Base-by-base conservation (phyloP, 2,329 filamentous ascomycete species). In the Alternaria sp. region DNA sequence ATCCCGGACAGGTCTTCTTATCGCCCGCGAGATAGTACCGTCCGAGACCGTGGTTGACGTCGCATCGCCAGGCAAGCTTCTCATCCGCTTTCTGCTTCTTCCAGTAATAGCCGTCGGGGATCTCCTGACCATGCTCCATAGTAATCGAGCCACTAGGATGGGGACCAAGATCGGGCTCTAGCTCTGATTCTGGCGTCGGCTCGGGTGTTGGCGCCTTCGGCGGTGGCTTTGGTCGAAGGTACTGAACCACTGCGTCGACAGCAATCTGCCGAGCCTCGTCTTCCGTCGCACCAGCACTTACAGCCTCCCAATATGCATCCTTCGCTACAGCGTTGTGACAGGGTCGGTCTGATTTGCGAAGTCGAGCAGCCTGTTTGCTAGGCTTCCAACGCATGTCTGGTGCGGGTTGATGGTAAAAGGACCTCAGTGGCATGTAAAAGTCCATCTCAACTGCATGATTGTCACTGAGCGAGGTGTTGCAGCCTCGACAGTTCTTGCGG, bases 21-120 rank as follows among this genome's bases (percentile, higher is more conserved):
- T 76, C 67, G 11, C 73, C 68, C 7, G 73, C 70, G 17, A 74
- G 65, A 45, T 77, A 77, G 57, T 77, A 77, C 2, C 75, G 69
- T 8, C 75, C 73, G 9, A 76, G 66, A 6, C 69, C 73, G 19
- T 77, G 75, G 21, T 65, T 70, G 13, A 69, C 51, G 32, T 77
- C 73, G 57, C 75, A 77, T 19, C 73, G 68, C 73, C 73, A 77
- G 5, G 73, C 72, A 32, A 49, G 44, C 5, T 70, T 55, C 3
- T 73, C 73, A 6, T 65, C 19, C 3, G 17, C 11, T 2, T 62
- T 25, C 32, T 32, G 45, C 44, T 63, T 59, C 5, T 66, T 23
- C 52, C 68, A 75, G 52, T 67, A 72, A 5, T 62, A 61, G 12
- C 66, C 49, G 1, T 62, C 32, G 2, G 74, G 73, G 1, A 77